phyloP scores from a whole-genome alignment of 495 filamentous ascomycete species.

The Apiosordaria backusii region DNA sequence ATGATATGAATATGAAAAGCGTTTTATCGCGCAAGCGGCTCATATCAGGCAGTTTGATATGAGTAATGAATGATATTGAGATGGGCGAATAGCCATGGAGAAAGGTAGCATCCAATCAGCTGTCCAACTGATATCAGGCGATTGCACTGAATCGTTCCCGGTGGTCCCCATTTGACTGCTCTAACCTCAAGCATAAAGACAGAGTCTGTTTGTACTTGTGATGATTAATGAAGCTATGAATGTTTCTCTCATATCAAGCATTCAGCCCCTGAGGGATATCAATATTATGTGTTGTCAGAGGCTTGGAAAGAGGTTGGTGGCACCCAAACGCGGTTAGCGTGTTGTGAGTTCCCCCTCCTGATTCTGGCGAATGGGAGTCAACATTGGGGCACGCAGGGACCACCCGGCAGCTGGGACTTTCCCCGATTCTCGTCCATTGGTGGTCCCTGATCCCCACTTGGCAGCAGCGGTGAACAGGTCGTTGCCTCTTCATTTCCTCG shows the following conservation, averaged over 20 bases:
- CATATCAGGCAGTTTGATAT: not conserved
- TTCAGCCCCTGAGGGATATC: too few relatives aligned
- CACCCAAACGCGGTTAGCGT: constrained; percentile 21
- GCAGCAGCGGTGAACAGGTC: constrained; percentile 32
- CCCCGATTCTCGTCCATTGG: constrained; percentile 23
- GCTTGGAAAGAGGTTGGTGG: not conserved
- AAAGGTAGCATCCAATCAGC: not conserved
- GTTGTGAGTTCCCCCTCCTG: constrained; percentile 18
- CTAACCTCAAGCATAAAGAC: too few relatives aligned
- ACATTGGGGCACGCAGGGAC: constrained; percentile 33
- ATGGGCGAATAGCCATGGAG: not conserved
- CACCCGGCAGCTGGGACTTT: constrained; percentile 21
- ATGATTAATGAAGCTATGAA: too few relatives aligned
- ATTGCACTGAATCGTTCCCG: not conserved
- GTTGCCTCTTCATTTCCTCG: constrained; percentile 30
- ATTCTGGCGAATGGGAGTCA: constrained; percentile 23
- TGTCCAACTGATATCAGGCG: not conserved
- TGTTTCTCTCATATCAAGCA: too few relatives aligned
- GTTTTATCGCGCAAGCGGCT: not conserved
- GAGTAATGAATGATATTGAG: not conserved
- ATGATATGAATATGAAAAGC: not conserved
- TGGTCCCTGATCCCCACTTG: constrained; percentile 35
- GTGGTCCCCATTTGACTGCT: not conserved
- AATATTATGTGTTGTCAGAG: not conserved
- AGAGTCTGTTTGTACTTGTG: too few relatives aligned